Percentiles rank a stretch among this genome's conserved stretches.
phyloP scores from a whole-genome alignment of 2,329 filamentous ascomycete species.

The Aspergillus sp. region DNA sequence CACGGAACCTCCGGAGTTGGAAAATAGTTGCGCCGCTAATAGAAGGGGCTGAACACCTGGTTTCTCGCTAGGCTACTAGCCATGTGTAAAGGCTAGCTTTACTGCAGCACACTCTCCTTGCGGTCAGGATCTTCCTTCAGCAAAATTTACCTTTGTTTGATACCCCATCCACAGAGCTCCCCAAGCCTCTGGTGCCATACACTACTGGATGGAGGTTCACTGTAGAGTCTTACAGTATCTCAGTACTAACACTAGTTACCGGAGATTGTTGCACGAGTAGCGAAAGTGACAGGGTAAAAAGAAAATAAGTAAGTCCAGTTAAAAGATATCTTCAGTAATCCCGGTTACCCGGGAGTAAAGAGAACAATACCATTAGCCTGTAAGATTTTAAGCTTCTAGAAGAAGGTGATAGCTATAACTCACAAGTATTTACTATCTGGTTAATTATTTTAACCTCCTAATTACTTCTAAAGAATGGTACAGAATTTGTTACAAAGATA shows the following conservation, averaged over 20 bases:
- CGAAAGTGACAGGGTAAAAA: constrained; percentile 18
- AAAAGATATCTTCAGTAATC: constrained; percentile 22
- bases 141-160: background rate
- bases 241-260: constrained; percentile 19
- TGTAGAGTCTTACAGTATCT: constrained; percentile 17
- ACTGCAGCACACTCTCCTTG: no score
- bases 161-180: constrained; percentile 16
- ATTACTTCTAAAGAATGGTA: constrained; percentile 10
- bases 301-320: constrained; percentile 13
- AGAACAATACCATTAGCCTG: constrained; percentile 16
- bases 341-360: constrained; percentile 19
- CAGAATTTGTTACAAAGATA: constrained; percentile 24
- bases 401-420: constrained; percentile 21
- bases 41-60: no score
- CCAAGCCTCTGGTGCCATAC: constrained; percentile 21
- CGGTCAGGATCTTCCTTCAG: no score
- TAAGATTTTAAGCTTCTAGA: constrained; percentile 20
- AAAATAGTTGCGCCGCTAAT: no score
- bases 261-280: constrained; percentile 14
- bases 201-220: constrained; percentile 22
- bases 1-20: no score
- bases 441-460: constrained; percentile 10
- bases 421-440: constrained; percentile 23
- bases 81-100: no score
- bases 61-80: no score